Evolutionary conservation across 1,139 yeast species (phyloP).

Genomic region (Saccharomycopsis phalli): DNA sequence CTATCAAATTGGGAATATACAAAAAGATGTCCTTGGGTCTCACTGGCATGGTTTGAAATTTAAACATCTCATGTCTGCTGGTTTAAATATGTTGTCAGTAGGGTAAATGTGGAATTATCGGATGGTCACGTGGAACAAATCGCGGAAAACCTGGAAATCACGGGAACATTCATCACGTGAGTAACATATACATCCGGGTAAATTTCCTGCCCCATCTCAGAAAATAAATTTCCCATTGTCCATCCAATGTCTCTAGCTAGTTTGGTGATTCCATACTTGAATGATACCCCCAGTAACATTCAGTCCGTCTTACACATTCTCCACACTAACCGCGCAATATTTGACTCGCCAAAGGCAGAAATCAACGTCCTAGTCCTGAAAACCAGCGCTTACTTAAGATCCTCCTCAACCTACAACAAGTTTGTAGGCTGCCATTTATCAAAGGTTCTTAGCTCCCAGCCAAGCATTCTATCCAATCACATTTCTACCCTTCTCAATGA

Average conservation of each 20-base stretch:
- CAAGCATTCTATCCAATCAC: constrained; percentile 46
- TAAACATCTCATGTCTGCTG: too few relatives aligned
- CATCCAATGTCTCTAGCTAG: constrained; percentile 15
- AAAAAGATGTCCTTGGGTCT: constrained; percentile 48
- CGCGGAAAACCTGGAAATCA: too few relatives aligned
- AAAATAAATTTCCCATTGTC: too few relatives aligned
- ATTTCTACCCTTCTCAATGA: constrained; percentile 51
- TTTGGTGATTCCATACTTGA: constrained; percentile 12
- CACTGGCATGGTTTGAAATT: constrained; percentile 2
- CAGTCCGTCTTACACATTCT: constrained; percentile 3
- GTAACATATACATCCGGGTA: too few relatives aligned
- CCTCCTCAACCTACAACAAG: constrained; percentile 6
- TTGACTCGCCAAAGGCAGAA: constrained; percentile 6
- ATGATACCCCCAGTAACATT: constrained; percentile 12
- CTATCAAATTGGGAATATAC: constrained; percentile 86
- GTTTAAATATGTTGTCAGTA: too few relatives aligned
- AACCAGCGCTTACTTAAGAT: constrained; percentile 11
- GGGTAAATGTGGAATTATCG: too few relatives aligned
- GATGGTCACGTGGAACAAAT: too few relatives aligned
- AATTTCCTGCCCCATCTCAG: too few relatives aligned
- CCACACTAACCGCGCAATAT: constrained; percentile 4
- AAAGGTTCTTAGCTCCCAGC: constrained; percentile 32
- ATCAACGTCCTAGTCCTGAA: constrained; percentile 9
- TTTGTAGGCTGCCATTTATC: constrained; percentile 16
- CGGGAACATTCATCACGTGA: too few relatives aligned